Percentiles rank a stretch among this genome's conserved stretches.
Conservation (phyloP, 1,284 basidiomycete genomes). For the Moesziomyces aphidis region DNA sequence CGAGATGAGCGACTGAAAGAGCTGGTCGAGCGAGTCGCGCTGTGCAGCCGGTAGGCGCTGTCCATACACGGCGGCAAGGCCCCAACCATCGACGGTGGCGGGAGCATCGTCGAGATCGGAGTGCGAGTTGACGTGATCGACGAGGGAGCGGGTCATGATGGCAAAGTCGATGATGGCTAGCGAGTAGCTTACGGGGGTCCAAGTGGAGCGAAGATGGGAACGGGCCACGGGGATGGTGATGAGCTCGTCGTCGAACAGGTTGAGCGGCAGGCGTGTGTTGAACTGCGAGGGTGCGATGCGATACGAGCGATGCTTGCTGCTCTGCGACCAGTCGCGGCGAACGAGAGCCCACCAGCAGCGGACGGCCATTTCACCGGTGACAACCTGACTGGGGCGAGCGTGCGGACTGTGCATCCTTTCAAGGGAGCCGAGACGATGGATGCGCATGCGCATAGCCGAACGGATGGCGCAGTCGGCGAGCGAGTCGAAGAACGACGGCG, state of each 20-base stretch:
- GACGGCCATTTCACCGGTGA: slow-evolving; percentile 33
- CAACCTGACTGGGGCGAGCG: slow-evolving; percentile 1
- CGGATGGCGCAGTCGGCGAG: slow-evolving; percentile 34
- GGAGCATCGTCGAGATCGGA: slow-evolving; percentile 26
- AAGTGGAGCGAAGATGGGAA: slow-evolving; percentile 34
- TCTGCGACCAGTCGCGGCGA: slow-evolving; percentile 34
- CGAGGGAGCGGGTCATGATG: slow-evolving; percentile 32
- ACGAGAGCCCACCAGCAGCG: slow-evolving; percentile 48
- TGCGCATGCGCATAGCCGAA: slow-evolving; percentile 46
- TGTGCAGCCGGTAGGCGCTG: slow-evolving; percentile 24
- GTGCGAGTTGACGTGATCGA: slow-evolving; percentile 38
- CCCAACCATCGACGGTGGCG: slow-evolving; percentile 13
- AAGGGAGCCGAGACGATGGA: slow-evolving; percentile 31
- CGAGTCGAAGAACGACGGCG: slow-evolving; percentile 23
- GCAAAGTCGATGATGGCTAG: slow-evolving; percentile 30
- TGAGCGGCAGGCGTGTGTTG: slow-evolving; percentile 36
- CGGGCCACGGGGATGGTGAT: slow-evolving; percentile 17
- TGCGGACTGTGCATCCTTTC: slow-evolving; percentile 18
- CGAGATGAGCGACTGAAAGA: slow-evolving; percentile 30
- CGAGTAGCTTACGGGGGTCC: slow-evolving; percentile 46
- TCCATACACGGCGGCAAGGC: slow-evolving; percentile 33
- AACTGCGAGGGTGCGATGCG: slow-evolving; percentile 35
- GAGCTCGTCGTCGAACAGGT: slow-evolving; percentile 43
- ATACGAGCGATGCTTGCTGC: slow-evolving; percentile 29
- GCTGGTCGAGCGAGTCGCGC: slow-evolving; percentile 34